These are phyloP conservation scores for Wilcoxina mikolae DNA, from an alignment of 495 filamentous ascomycete genomes.

Conservation along the genomic window DNA sequence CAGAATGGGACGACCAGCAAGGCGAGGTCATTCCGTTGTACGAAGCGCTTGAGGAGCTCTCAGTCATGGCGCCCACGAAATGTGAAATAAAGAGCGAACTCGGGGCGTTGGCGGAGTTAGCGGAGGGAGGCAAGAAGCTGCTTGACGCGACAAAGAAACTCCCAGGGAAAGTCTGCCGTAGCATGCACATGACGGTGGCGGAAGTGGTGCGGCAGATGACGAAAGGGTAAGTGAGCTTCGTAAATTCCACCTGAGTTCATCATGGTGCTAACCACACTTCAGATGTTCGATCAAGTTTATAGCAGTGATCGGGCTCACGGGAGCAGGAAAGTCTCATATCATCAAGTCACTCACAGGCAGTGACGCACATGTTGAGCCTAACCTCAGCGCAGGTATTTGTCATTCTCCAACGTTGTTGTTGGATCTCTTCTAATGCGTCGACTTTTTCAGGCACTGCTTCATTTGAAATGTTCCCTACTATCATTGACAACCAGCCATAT, in stretches of 20 bases:
- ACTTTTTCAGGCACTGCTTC: conserved; percentile 6
- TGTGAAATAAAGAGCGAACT: not conserved
- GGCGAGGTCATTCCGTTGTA: not conserved
- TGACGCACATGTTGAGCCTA: conserved; percentile 8
- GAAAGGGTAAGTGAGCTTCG: not conserved
- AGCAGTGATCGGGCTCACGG: conserved; percentile 30
- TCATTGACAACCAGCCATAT: conserved; percentile 19
- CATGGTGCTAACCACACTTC: not conserved
- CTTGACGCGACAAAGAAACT: not conserved
- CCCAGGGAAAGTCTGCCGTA: not conserved
- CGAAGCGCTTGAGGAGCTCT: not conserved
- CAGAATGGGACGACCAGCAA: not conserved
- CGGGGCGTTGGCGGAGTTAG: not conserved
- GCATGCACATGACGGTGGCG: not conserved
- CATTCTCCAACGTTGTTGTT: no score
- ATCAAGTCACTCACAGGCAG: conserved; percentile 20
- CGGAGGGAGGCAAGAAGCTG: not conserved
- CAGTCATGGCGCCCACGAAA: not conserved
- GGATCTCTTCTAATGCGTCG: no score
- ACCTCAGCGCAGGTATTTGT: conserved; percentile 7
- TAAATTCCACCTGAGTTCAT: no score
- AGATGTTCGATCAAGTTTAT: conserved; percentile 16
- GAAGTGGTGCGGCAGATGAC: not conserved
- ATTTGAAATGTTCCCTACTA: conserved; percentile 7
- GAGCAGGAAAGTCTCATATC: conserved; percentile 31